These are phyloP conservation scores for Artemisia annua DNA, from an alignment of 129 eudicot genomes.

Conservation along the genomic window DNA sequence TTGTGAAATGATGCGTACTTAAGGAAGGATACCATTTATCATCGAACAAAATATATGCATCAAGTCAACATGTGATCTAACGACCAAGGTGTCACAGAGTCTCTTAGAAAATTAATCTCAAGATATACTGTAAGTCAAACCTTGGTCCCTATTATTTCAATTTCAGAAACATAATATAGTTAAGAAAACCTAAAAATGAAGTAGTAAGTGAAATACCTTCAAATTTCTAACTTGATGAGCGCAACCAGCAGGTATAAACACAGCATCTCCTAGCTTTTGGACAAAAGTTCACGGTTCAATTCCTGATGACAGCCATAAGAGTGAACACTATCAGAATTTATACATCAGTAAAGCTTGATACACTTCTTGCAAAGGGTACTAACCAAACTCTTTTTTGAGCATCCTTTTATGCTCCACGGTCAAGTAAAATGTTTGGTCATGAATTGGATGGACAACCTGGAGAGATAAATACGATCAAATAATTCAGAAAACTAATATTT, in stretches of 20 bases:
- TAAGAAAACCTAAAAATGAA: not conserved
- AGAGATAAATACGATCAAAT: not conserved
- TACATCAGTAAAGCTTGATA: constrained; percentile 2
- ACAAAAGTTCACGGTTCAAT: constrained; percentile 62
- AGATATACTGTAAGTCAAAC: not conserved
- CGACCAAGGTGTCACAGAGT: too few relatives aligned
- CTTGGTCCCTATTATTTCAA: constrained; percentile 6
- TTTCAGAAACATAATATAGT: not conserved
- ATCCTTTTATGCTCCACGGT: constrained; percentile 54
- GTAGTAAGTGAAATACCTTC: constrained; percentile 30
- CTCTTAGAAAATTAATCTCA: too few relatives aligned
- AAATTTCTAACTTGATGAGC: constrained; percentile 56
- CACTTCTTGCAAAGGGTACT: constrained; percentile 16
- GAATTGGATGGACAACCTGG: constrained; percentile 70
- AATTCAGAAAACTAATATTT: too few relatives aligned
- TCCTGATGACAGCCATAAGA: constrained; percentile 32
- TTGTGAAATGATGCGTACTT: too few relatives aligned
- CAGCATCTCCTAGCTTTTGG: constrained; percentile 58
- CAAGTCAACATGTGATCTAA: too few relatives aligned
- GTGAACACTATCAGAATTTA: constrained; percentile 1
- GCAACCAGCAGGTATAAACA: constrained; percentile 59
- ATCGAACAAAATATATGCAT: too few relatives aligned
- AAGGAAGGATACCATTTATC: too few relatives aligned
- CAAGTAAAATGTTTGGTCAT: constrained; percentile 68
- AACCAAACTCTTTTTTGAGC: constrained; percentile 71